These are phyloP conservation scores for Fragaria ananassa DNA, from an alignment of 306 rosid genomes.

Conservation along the genomic window DNA sequence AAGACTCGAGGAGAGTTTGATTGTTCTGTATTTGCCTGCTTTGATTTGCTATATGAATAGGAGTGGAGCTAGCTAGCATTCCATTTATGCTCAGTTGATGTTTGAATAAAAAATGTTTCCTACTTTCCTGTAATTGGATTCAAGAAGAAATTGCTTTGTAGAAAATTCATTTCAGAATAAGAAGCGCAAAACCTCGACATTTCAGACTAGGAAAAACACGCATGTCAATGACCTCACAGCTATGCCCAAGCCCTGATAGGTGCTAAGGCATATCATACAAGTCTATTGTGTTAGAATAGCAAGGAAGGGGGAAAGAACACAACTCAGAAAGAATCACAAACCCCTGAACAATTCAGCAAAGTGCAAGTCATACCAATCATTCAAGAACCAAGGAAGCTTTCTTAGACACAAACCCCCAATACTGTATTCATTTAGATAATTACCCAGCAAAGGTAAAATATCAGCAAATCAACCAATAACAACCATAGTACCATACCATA, in stretches of 20 bases:
- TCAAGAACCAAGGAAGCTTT: neutral
- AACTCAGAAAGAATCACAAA: neutral
- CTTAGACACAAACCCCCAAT: conserved; percentile 28
- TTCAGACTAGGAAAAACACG: neutral
- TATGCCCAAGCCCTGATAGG: neutral
- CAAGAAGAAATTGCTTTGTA: neutral
- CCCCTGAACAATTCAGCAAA: neutral
- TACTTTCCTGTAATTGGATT: neutral
- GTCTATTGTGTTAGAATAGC: neutral
- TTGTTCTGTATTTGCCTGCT: neutral
- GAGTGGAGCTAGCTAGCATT: neutral
- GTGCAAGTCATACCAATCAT: neutral
- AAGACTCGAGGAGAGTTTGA: neutral
- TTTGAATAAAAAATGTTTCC: neutral
- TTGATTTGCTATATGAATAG: neutral
- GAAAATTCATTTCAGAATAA: neutral
- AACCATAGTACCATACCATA: conserved; percentile 17
- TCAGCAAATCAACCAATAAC: conserved; percentile 39
- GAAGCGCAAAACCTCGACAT: neutral
- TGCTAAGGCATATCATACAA: neutral
- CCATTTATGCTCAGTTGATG: neutral
- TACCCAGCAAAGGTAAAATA: conserved; percentile 21
- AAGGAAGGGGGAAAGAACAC: neutral
- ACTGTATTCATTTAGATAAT: conserved; percentile 30
- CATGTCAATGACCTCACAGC: neutral